These are phyloP conservation scores for Russula lepida DNA, from an alignment of 768 basidiomycete species.

Conservation along the genomic window DNA sequence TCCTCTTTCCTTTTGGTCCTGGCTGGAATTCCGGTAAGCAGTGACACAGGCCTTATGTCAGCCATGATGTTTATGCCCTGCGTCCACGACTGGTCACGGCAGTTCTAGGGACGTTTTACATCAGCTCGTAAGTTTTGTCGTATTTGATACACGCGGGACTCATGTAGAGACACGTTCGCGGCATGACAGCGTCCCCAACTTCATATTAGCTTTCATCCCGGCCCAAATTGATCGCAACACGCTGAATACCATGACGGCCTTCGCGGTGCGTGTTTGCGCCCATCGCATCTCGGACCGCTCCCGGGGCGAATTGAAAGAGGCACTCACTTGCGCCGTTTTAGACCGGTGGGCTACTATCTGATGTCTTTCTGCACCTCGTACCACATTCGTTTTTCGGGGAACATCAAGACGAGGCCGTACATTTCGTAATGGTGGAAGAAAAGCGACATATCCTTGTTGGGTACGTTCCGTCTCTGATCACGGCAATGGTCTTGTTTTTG, in stretches of 20 bases:
- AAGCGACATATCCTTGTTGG: slow-evolving; percentile 87
- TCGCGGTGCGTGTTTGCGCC: slow-evolving; percentile 51
- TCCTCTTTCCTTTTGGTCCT: slow-evolving; percentile 85
- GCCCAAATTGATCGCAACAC: slow-evolving; percentile 78
- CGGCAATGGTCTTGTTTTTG: not conserved
- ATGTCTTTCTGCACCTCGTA: slow-evolving; percentile 87
- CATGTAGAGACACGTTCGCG: slow-evolving; percentile 20
- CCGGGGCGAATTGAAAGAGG: not conserved
- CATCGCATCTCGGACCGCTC: not conserved
- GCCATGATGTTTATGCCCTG: not conserved
- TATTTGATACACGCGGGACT: slow-evolving; percentile 5
- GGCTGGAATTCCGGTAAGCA: slow-evolving; percentile 69
- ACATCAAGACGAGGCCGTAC: slow-evolving; percentile 60
- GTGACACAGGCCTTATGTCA: not conserved
- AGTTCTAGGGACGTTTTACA: slow-evolving; percentile 91
- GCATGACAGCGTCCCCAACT: slow-evolving; percentile 70
- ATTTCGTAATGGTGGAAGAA: slow-evolving; percentile 80
- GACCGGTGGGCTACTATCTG: slow-evolving; percentile 87
- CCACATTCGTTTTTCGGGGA: slow-evolving; percentile 92
- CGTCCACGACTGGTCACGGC: slow-evolving; percentile 7
- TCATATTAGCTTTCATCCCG: slow-evolving; percentile 91
- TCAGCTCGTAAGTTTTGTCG: slow-evolving; percentile 70
- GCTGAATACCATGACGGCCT: slow-evolving; percentile 90
- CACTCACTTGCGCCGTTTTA: slow-evolving; percentile 25
- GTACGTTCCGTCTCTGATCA: slow-evolving; percentile 34